These are phyloP conservation scores for Rhododendron ovatum DNA, from an alignment of 148 eudicot species.

Conservation along the genomic window DNA sequence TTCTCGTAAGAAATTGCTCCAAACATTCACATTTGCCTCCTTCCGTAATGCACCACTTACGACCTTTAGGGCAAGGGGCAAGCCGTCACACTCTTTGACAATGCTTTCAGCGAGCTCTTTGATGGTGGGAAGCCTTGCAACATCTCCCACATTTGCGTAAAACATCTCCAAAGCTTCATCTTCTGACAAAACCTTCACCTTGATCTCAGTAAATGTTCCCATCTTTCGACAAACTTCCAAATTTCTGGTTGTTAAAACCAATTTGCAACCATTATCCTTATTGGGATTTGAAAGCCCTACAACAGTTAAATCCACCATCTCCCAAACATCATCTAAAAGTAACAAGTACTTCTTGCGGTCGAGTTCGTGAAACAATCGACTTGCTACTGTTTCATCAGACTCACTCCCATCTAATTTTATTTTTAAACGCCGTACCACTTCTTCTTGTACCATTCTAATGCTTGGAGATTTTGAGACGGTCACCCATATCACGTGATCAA, in stretches of 20 bases:
- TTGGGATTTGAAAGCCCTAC: background rate
- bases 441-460: background rate
- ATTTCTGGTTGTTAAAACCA: slow-evolving; percentile 1
- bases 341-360: background rate
- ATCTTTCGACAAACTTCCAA: background rate
- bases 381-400: background rate
- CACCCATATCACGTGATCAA: no score
- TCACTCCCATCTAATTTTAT: background rate
- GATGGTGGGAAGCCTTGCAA: background rate
- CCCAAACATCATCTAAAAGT: slow-evolving; percentile 7
- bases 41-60: background rate
- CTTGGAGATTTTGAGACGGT: no score
- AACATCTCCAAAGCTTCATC: background rate
- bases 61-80: no score
- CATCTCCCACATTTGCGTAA: background rate
- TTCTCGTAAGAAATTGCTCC: background rate
- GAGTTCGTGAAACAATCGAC: background rate
- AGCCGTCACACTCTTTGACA: no score
- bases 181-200: background rate
- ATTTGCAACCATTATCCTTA: background rate
- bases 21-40: background rate
- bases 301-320: background rate
- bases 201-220: background rate
- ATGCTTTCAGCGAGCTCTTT: background rate
- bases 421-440: background rate